phyloP scores from a whole-genome alignment of 257 asterid species.

The Capsicum pubescens region DNA sequence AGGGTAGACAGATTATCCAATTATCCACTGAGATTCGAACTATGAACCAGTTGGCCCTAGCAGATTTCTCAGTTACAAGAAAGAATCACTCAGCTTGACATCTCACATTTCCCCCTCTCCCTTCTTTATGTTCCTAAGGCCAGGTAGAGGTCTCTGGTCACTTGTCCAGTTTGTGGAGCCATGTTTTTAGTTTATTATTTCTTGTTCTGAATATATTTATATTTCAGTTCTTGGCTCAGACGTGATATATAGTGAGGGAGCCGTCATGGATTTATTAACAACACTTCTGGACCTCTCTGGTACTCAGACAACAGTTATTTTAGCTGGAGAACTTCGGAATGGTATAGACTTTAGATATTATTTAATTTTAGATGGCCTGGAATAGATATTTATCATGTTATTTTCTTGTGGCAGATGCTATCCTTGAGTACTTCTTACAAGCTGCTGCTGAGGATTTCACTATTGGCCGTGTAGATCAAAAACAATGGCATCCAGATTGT shows the following conservation, averaged over 20 bases:
- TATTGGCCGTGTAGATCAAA: conserved; percentile 71
- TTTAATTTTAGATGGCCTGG: neutral
- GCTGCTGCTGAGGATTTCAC: conserved; percentile 70
- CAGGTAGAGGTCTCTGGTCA: neutral
- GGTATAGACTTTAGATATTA: conserved; percentile 46
- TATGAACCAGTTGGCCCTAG: neutral
- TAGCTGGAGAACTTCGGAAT: conserved; percentile 96
- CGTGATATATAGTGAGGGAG: conserved; percentile 87
- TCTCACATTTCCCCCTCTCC: neutral
- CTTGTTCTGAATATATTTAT: conserved; percentile 14
- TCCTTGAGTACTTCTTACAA: conserved; percentile 83
- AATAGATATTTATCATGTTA: neutral
- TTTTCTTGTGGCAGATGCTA: conserved; percentile 66
- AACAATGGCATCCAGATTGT: conserved; percentile 89
- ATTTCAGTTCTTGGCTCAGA: conserved; percentile 83
- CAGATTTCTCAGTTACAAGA: neutral
- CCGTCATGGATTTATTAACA: conserved; percentile 73
- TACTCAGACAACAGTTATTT: conserved; percentile 69
- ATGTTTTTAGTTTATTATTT: neutral
- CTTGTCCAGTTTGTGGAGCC: neutral
- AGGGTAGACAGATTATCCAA: neutral
- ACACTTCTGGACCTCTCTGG: conserved; percentile 76
- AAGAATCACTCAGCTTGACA: conserved; percentile 3
- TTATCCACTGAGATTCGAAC: neutral
- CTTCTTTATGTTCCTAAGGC: neutral